phyloP scores from a whole-genome alignment of 2,329 filamentous ascomycete genomes.

The Raffaelea ambrosiae region DNA sequence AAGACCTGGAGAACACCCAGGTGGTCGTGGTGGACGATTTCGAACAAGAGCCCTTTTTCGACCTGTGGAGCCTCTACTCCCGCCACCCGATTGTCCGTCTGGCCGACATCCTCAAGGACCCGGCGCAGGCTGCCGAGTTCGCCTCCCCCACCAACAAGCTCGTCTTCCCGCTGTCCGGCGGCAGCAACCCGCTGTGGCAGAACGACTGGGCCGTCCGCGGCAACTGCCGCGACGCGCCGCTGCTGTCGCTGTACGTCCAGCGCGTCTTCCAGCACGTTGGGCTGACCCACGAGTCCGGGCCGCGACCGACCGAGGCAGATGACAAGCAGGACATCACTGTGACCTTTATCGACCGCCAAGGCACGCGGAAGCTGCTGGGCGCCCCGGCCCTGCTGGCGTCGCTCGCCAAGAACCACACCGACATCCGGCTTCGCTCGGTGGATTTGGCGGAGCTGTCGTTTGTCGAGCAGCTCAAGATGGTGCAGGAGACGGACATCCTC shows the following conservation, averaged over 20 bases:
- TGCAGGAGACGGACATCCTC: constrained; percentile 29
- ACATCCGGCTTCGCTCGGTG: constrained; percentile 13
- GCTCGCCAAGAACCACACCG: neutral
- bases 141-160: constrained; percentile 16
- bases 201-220: constrained; percentile 24
- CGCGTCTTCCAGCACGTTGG: constrained; percentile 22
- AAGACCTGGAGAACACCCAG: constrained; percentile 9
- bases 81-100: constrained; percentile 19
- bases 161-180: constrained; percentile 30
- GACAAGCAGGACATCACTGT: constrained; percentile 14
- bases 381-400: constrained; percentile 17
- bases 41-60: constrained; percentile 23
- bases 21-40: constrained; percentile 25
- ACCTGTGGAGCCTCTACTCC: constrained; percentile 28
- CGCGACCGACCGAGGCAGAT: neutral
- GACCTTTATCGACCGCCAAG: constrained; percentile 26
- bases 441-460: constrained; percentile 31
- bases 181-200: constrained; percentile 32
- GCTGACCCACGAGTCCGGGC: neutral
- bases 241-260: constrained; percentile 22
- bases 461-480: constrained; percentile 24
- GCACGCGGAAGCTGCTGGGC: constrained; percentile 21
- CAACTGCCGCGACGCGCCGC: constrained; percentile 20
- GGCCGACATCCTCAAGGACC: constrained; percentile 12
- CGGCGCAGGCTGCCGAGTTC: neutral